Base-by-base conservation (phyloP, 768 basidiomycete species). In the Mycena maculata region DNA sequence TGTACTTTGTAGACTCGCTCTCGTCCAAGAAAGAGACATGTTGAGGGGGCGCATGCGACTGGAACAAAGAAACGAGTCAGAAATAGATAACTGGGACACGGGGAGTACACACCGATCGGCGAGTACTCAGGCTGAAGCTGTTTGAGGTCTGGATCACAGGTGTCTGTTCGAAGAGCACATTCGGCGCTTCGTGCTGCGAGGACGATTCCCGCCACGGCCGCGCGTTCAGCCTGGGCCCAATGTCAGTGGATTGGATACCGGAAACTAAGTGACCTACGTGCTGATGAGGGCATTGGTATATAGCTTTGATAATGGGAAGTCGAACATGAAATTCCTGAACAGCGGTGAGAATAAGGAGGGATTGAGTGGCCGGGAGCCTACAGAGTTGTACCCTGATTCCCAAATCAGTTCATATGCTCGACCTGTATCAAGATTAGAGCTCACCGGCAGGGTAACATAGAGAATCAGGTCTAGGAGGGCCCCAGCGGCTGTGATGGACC, bases 201-300 rank as follows among this genome's bases (percentile, higher is more conserved):
- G 12, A 23, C 3, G 45, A 15, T 25, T 67, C 58, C 31, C 47
- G 31, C 62, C 63, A 66, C 6, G 60, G 57, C 7, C 71, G 70
- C 12, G 71, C 71, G 41, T 72, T 72, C 1, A 72, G 58, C 15
- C 63, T 64, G 23, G 42, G 13, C 5, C 11, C 6, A 20, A 25
- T 36, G 20, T 27, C 0, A 20, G 18, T 20, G 20, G 33, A 3
- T 12, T 23, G 18, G 27, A 11, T 13, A 6, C 3, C 9, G 2
- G 23, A 13, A 25, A 41, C 3, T 9, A 31, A 13, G 22, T 12
- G 20, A 31, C 64, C 8, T 20, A 53, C 64, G 68, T 69, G 63
- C 63, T 55, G n/a, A 72, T 42, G 11, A 72, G 53, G 10, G 65
- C 53, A 25, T 65, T 71, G 4, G 65, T 64, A 41, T 72, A 71